These are phyloP conservation scores for Jatropha multifida DNA, from an alignment of 441 rosid species.

Conservation along the genomic window DNA sequence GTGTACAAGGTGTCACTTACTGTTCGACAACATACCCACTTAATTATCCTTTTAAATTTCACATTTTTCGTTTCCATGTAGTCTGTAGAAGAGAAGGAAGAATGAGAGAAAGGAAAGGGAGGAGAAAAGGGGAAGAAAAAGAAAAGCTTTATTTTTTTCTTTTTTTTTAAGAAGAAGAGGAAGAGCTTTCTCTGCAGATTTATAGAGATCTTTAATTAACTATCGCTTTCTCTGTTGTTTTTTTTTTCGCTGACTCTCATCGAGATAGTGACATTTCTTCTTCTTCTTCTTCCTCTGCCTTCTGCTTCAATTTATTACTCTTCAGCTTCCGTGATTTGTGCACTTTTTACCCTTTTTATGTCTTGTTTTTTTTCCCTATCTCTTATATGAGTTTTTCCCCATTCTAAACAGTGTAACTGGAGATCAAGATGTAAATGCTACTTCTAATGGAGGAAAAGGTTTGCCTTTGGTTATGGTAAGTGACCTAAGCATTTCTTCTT, in stretches of 20 bases:
- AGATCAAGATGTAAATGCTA: neutral
- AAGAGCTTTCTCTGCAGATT: constrained; percentile 27
- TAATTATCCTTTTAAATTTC: neutral
- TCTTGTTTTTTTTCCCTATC: neutral
- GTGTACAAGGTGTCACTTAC: constrained; percentile 2
- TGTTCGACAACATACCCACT: neutral
- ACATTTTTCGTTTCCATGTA: neutral
- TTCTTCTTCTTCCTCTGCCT: constrained; percentile 17
- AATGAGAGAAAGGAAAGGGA: too few relatives aligned
- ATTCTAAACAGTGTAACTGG: constrained; percentile 9
- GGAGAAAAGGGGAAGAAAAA: neutral
- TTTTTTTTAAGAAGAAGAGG: neutral
- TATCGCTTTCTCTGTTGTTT: constrained; percentile 26
- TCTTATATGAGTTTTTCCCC: neutral
- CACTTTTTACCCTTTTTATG: constrained; percentile 4
- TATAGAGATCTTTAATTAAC: constrained; percentile 26
- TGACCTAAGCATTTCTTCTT: neutral
- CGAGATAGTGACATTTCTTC: constrained; percentile 42
- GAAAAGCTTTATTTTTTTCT: neutral
- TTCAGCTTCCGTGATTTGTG: constrained; percentile 36
- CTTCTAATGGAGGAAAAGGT: neutral
- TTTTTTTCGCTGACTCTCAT: constrained; percentile 37
- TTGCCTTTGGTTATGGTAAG: constrained; percentile 9
- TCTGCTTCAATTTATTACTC: neutral
- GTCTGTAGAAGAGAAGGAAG: neutral